These are phyloP conservation scores for Geotrichum klebahnii DNA, from an alignment of 1,139 yeast genomes.

Conservation along the genomic window DNA sequence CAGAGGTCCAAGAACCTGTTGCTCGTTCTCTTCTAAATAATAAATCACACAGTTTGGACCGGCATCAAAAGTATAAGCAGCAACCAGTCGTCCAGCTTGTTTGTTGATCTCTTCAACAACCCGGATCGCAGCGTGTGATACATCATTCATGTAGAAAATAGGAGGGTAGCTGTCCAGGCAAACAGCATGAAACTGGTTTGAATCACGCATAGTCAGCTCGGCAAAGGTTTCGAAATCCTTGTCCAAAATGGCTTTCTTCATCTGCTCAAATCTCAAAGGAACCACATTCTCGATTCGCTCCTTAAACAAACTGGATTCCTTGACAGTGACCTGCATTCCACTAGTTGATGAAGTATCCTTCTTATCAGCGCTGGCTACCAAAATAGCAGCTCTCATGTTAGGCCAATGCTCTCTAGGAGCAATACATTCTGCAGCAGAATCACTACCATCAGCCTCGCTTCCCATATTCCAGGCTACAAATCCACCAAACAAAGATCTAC, in stretches of 20 bases:
- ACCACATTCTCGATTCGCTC: slow-evolving; percentile 76
- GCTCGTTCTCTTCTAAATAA: slow-evolving; percentile 71
- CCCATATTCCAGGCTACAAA: slow-evolving; percentile 99
- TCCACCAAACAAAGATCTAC: slow-evolving; percentile 94
- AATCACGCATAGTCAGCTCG: slow-evolving; percentile 88
- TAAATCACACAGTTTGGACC: slow-evolving; percentile 98
- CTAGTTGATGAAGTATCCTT: slow-evolving; percentile 92
- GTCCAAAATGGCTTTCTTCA: slow-evolving; percentile 68
- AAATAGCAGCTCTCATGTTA: slow-evolving; percentile 79
- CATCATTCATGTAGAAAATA: slow-evolving; percentile 88
- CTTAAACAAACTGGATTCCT: slow-evolving; percentile 78
- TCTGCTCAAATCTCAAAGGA: slow-evolving; percentile 73
- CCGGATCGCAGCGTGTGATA: slow-evolving; percentile 83
- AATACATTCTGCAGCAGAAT: slow-evolving; percentile 87
- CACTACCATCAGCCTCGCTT: slow-evolving; percentile 60
- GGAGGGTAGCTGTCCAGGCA: slow-evolving; percentile 96
- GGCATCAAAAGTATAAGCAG: slow-evolving; percentile 97
- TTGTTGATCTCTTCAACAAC: slow-evolving; percentile 75
- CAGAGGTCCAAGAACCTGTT: slow-evolving; percentile 47
- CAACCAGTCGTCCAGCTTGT: slow-evolving; percentile 56
- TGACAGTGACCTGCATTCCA: slow-evolving; percentile 94
- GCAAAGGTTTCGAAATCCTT: slow-evolving; percentile 79
- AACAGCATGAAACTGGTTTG: slow-evolving; percentile 95
- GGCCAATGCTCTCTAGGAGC: slow-evolving; percentile 90
- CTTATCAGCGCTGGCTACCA: slow-evolving; percentile 88